phyloP scores from a whole-genome alignment of 1,284 basidiomycete species.

The Boletus semigastroideus region DNA sequence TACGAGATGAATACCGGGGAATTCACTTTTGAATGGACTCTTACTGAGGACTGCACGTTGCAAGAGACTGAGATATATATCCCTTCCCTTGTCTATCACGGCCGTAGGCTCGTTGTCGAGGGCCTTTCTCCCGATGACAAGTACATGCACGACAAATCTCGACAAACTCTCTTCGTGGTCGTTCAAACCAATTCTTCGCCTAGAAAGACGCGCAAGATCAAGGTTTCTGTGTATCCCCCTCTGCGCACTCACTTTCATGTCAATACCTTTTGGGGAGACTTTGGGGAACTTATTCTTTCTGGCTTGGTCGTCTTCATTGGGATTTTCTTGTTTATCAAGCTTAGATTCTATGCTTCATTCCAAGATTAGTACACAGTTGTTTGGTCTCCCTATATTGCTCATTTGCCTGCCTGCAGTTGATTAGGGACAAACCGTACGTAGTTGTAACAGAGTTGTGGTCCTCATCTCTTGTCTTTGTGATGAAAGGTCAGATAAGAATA shows the following conservation, averaged over 20 bases:
- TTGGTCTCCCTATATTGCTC: neutral
- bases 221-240: slow-evolving; percentile 55
- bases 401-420: too few species aligned
- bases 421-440: too few species aligned
- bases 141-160: slow-evolving; percentile 53
- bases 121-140: slow-evolving; percentile 50
- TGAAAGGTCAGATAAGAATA: too few species aligned
- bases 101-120: slow-evolving; percentile 54
- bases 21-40: slow-evolving; percentile 62
- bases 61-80: slow-evolving; percentile 80
- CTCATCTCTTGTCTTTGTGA: too few species aligned
- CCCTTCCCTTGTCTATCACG: slow-evolving; percentile 60
- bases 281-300: slow-evolving; percentile 42
- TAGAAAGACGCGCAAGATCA: slow-evolving; percentile 46
- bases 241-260: slow-evolving; percentile 50
- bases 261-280: slow-evolving; percentile 67
- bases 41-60: slow-evolving; percentile 39
- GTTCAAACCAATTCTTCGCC: slow-evolving; percentile 45
- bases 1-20: slow-evolving; percentile 72
- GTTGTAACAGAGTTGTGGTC: too few species aligned
- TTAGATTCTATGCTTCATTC: slow-evolving; percentile 27
- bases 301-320: slow-evolving; percentile 36
- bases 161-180: slow-evolving; percentile 68
- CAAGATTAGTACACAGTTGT: neutral
- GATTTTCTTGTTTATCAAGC: slow-evolving; percentile 34